phyloP scores from a whole-genome alignment of 305 asterid genomes.

The Fraxinus dipetala region DNA sequence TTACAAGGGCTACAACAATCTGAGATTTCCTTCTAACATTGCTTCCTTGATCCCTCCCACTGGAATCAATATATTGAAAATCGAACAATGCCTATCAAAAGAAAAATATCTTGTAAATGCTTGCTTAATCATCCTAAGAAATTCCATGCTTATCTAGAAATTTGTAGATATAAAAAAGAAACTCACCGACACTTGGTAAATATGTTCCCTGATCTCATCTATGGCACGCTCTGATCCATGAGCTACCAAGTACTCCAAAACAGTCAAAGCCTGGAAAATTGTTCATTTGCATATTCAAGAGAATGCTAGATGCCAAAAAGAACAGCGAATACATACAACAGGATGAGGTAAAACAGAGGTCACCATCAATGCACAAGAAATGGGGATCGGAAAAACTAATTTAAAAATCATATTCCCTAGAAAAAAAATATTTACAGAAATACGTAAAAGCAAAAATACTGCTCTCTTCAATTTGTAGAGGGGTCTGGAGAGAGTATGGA shows the following conservation, averaged over 20 bases:
- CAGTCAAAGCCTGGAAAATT: conserved; percentile 66
- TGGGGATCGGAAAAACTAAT: neutral
- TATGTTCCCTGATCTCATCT: conserved; percentile 95
- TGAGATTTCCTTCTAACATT: conserved; percentile 93
- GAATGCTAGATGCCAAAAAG: conserved; percentile 5
- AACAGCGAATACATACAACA: neutral
- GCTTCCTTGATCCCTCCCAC: conserved; percentile 89
- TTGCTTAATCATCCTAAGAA: conserved; percentile 4
- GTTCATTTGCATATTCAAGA: conserved; percentile 16
- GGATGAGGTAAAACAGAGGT: conserved; percentile 15
- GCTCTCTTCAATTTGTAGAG: neutral
- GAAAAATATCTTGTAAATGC: conserved; percentile 18
- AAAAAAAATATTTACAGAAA: neutral
- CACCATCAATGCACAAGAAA: conserved; percentile 2
- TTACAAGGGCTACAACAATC: conserved; percentile 79
- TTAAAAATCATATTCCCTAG: conserved; percentile 4
- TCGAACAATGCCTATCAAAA: conserved; percentile 75
- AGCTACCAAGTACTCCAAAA: conserved; percentile 91
- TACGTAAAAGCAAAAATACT: neutral
- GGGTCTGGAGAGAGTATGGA: neutral
- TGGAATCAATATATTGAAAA: conserved; percentile 88
- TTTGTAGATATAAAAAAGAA: conserved; percentile 23
- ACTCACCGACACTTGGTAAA: conserved; percentile 83
- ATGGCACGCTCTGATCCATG: conserved; percentile 93
- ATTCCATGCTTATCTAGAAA: neutral